Evolutionary conservation across 2,329 filamentous ascomycete species (phyloP), one percentile per base, ranked within the genome.

Genomic region (Colletotrichum sp.): DNA sequence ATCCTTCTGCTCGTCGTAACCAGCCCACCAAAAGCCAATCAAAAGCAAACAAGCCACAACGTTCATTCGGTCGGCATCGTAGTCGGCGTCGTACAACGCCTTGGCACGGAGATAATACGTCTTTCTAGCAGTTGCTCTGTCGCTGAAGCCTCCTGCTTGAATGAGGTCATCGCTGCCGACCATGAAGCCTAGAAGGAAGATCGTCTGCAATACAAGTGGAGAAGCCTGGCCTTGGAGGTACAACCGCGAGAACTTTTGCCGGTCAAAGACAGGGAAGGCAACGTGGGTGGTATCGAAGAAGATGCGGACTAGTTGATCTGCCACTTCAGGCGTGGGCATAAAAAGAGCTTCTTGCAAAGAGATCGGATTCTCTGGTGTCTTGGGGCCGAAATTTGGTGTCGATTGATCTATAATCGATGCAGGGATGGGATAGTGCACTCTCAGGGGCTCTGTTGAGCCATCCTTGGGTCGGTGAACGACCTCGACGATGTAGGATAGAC

Each of bases 11-110:
- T 76, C 74, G 9, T 74, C 65, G 4, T 44, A 34, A 4, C 70
- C 57, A 13, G 26, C 30, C 74, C 74, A 76, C 70, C 59, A 76
- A 24, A 76, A 76, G 13, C 64, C 71, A 7, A 76, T 66, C n/a
- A 76, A 59, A 18, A 73, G 30, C 16, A 74, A 36, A 8, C 59
- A 66, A 16, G 64, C 74, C 2, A 68, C 48, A 26, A 76, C 18
- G 8, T 65, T 69, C 16, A 69, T 60, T 28, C 24, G 7, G 15
- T 74, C 71, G n/a, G 28, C 22, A 9, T 75, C 75, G 24, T 77
- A 67, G 6, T 77, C 71, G 6, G 75, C 62, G 57, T 77, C 75
- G 15, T 77, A 77, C 6, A 77, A 30, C 5, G 71, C 59, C 66
- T 77, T 77, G 6, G 67, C 71, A 6, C 71, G 59, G 8, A 34